Base-by-base conservation (phyloP, 2,329 filamentous ascomycete species). In the Cladosporium velox region DNA sequence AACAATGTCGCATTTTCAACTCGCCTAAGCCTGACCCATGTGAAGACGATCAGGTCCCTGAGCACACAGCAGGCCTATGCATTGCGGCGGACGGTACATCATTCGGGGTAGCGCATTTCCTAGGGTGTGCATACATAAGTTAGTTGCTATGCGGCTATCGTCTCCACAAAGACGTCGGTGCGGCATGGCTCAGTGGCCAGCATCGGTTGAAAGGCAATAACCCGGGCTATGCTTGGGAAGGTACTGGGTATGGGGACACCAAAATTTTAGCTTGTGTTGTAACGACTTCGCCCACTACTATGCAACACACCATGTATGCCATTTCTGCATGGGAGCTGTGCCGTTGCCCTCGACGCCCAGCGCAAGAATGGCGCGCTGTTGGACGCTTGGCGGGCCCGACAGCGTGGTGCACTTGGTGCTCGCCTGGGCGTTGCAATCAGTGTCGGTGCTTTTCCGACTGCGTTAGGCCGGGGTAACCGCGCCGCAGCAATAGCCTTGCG, bases 11-110 rank as follows among this genome's bases (percentile, higher is more conserved):
- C 61, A 35, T 64, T 47, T 24, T 52, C 28, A 54, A 57, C 35
- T 64, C 61, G 61, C 61, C 61, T 64, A 64, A 51, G 47, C 61
- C 35, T 52, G 38, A 64, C 61, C 61, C 61, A 64, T 64, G 61
- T 64, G 61, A 57, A 44, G 61, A 55, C 51, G 51, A 62, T 62
- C 47, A 51, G 34, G 34, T 59, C 35, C 57, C 57, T 26, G 51
- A 44, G 49, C 60, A 32, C 26, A 52, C 30, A 28, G 61, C 30
- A 28, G 61, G 61, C 26, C 51, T 64, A 64, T 64, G 61, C 61
- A 57, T 41, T 44, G 35, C 35, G 61, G 61, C 61, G 61, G 61
- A 64, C 51, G 34, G 51, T 55, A 55, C 49, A 57, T 64, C 51
- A 57, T 64, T 64, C 35, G 61, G 61, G 61, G 51, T 64, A 64